These are phyloP conservation scores for Hypoxylon lenormandii DNA, from an alignment of 495 filamentous ascomycete species.

Conservation along the genomic window DNA sequence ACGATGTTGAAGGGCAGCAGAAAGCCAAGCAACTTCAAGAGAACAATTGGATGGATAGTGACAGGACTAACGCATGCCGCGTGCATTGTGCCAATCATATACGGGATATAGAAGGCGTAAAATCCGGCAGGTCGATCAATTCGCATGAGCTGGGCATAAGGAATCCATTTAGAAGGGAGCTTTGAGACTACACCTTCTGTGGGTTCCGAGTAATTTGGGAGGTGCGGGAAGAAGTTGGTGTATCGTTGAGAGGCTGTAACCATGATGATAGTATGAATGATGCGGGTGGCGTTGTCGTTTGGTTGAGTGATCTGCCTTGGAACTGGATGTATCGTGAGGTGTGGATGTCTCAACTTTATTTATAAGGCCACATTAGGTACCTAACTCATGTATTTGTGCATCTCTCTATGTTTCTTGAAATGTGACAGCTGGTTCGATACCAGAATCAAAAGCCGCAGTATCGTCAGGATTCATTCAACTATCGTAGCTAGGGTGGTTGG, in stretches of 20 bases:
- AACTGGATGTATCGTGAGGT: too few relatives aligned
- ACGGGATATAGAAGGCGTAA: conserved; percentile 44
- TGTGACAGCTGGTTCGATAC: too few relatives aligned
- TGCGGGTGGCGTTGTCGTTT: neutral
- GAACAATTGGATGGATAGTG: neutral
- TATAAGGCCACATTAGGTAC: too few relatives aligned
- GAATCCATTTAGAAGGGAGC: conserved; percentile 39
- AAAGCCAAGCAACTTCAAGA: conserved; percentile 4
- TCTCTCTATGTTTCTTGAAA: too few relatives aligned
- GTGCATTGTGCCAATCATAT: conserved; percentile 42
- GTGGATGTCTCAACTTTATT: too few relatives aligned
- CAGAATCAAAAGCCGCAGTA: too few relatives aligned
- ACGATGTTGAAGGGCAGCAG: conserved; percentile 44
- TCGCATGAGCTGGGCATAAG: conserved; percentile 47
- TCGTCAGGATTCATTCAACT: too few relatives aligned
- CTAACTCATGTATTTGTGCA: too few relatives aligned
- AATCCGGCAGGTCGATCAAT: conserved; percentile 40
- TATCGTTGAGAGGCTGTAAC: neutral
- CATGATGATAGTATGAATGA: neutral
- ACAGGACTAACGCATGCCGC: conserved; percentile 27
- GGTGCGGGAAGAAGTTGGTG: conserved; percentile 32
- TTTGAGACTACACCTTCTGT: conserved; percentile 30
- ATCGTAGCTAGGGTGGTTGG: too few relatives aligned
- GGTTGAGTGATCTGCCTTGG: neutral
- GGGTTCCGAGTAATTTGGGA: conserved; percentile 19